A percentile compares a stretch with the other conserved stretches of the same genome.
Evolutionary conservation across 345 rosid species (phyloP).

Genomic region (Turnera subulata): DNA sequence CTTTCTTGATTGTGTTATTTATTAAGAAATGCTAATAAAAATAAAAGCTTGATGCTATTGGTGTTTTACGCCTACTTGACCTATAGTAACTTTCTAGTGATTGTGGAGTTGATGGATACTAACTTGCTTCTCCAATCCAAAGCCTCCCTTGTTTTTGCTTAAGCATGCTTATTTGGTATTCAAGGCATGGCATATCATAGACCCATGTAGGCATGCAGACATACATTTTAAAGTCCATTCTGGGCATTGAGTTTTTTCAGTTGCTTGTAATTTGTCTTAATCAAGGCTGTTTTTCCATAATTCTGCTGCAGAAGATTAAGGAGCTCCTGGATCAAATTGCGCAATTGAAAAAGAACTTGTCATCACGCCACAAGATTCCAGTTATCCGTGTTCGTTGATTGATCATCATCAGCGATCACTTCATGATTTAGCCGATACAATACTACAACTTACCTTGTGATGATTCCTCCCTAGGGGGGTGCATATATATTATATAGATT

Average conservation of each 20-base stretch:
- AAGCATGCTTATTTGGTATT: no score
- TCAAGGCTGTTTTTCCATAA: background rate
- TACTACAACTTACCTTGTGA: no score
- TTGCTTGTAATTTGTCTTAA: no score
- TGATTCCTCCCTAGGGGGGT: background rate
- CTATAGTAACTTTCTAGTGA: no score
- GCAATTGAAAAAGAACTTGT: constrained; percentile 34
- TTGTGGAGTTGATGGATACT: no score
- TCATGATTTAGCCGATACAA: no score
- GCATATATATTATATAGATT: no score
- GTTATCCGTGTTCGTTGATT: constrained; percentile 37
- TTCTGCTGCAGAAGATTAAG: constrained; percentile 38
- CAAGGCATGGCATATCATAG: no score
- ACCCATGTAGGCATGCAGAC: background rate
- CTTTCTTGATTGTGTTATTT: no score
- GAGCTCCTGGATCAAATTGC: constrained; percentile 41
- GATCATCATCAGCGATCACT: background rate
- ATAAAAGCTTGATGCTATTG: no score
- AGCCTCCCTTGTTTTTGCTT: background rate
- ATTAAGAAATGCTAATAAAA: no score
- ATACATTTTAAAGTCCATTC: background rate
- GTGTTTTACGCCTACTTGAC: no score
- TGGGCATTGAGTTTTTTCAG: background rate
- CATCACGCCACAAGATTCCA: constrained; percentile 32
- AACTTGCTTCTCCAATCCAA: background rate